phyloP scores from a whole-genome alignment of 768 basidiomycete genomes.

The Chiua virens region DNA sequence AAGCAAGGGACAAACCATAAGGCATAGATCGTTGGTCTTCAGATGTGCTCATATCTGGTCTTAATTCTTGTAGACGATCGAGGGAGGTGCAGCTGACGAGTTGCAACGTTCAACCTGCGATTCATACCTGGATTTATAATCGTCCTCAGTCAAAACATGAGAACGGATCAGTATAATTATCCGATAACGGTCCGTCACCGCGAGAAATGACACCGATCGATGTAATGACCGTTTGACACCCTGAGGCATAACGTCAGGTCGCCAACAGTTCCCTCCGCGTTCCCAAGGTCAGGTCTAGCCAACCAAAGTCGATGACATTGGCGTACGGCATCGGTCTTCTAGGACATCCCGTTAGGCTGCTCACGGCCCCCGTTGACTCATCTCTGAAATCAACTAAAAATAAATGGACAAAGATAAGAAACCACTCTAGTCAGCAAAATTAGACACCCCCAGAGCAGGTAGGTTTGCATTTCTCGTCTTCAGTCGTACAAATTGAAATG shows the following conservation, averaged over 20 bases:
- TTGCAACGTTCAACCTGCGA: background rate
- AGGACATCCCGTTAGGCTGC: too few relatives aligned
- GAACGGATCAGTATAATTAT: slow-evolving; percentile 7
- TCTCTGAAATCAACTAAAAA: too few relatives aligned
- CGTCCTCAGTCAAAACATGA: background rate
- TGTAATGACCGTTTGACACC: too few relatives aligned
- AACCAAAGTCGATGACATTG: background rate
- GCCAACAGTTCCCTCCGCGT: too few relatives aligned
- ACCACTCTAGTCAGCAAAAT: background rate
- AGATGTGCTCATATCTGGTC: slow-evolving; percentile 5
- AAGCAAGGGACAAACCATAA: slow-evolving; percentile 7
- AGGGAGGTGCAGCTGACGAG: background rate
- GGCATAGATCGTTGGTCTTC: slow-evolving; percentile 11
- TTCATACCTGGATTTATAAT: slow-evolving; percentile 2
- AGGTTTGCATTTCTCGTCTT: too few relatives aligned
- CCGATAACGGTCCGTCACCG: background rate
- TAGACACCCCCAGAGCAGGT: background rate
- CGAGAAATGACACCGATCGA: too few relatives aligned
- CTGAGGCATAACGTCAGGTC: too few relatives aligned
- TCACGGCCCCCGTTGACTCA: background rate
- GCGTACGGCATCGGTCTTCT: background rate
- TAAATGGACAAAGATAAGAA: background rate
- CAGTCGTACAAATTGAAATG: background rate
- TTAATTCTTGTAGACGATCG: background rate
- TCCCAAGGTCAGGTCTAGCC: background rate